A percentile compares a stretch with the other conserved stretches of the same genome.
Evolutionary conservation across 345 rosid species (phyloP).

Genomic region (Clarkia xantiana): DNA sequence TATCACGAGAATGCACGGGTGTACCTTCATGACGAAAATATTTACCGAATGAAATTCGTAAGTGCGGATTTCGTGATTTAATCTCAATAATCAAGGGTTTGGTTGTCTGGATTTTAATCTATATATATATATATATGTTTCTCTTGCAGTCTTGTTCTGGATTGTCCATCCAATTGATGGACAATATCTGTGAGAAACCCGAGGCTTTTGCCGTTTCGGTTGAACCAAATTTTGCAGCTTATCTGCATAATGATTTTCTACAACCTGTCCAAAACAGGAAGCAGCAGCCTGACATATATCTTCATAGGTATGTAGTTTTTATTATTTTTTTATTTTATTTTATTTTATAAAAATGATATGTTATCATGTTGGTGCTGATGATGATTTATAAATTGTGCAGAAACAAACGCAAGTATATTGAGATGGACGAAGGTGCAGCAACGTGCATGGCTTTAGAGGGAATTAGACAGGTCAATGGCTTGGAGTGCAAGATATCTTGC

Average conservation of each 20-base stretch:
- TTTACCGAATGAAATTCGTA: slow-evolving; percentile 78
- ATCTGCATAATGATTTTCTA: slow-evolving; percentile 64
- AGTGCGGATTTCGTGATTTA: slow-evolving; percentile 12
- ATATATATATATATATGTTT: slow-evolving; percentile 3
- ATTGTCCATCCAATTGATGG: slow-evolving; percentile 79
- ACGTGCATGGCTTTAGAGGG: slow-evolving; percentile 62
- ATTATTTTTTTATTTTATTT: no score
- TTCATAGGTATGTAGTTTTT: slow-evolving; percentile 69
- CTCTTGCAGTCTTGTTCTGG: slow-evolving; percentile 47
- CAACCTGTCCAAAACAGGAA: slow-evolving; percentile 42
- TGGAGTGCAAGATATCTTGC: slow-evolving; percentile 88
- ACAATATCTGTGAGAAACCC: slow-evolving; percentile 59
- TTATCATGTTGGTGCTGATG: no score
- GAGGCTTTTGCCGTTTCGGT: slow-evolving; percentile 72
- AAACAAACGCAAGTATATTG: slow-evolving; percentile 52
- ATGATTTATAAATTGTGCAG: slow-evolving; percentile 21
- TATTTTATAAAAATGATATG: no score
- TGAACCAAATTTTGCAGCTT: slow-evolving; percentile 72
- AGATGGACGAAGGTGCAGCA: slow-evolving; percentile 59
- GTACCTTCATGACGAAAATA: slow-evolving; percentile 77
- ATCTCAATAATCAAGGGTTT: neutral
- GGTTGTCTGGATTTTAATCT: neutral
- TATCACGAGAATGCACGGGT: slow-evolving; percentile 74
- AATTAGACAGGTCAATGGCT: slow-evolving; percentile 63
- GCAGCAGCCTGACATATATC: slow-evolving; percentile 46